Evolutionary conservation across 306 rosid species (phyloP), one percentile per base, ranked within the genome.

Genomic region (Acacia melanoxylon): DNA sequence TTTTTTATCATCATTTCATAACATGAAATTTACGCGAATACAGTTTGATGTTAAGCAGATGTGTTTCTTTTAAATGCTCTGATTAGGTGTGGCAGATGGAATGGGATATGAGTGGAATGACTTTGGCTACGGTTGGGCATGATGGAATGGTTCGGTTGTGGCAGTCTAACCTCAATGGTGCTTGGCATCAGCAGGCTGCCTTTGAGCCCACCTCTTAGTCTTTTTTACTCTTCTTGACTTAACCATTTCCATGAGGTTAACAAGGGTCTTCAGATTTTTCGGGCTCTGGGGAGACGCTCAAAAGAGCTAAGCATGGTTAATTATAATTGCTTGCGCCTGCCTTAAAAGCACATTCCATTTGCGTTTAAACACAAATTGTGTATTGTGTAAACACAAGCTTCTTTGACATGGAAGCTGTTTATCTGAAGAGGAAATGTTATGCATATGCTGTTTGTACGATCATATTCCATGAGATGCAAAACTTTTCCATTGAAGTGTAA

Each of bases 61-160:
- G 17, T 61, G 17, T 12, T 62, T 63, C 69, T 31, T 10, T 76
- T 61, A 37, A 80, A 77, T 86, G 68, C 66, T 82, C 49, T 78
- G 75, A 74, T 76, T 78, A 95, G 99, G 96, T 91, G 42, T 92
- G 98, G 98, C 92, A 95, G 81, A 90, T 95, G 98, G 94, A 93
- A 80, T 95, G 98, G 98, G 97, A 95, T 84, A 89, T 92, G 91
- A 94, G 98, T 84, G 99, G 99, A 85, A 95, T 93, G 99, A 95
- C 96, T 4, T 92, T 93, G 87, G 99, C 98, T 74, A 87, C 91
- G 72, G 85, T 98, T 3, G 99, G 94, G 62, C 83, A 81, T 3
- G 99, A 95, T 77, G 94, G 96, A 77, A 80, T 88, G 82, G 90
- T 93, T 20, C 82, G 98, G 41, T 79, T 95, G 81, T 95, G 98